Percentiles rank a stretch among this genome's conserved stretches.
Evolutionary conservation across 257 asterid genomes (phyloP).

Genomic region (Fraxinus quadrangulata): DNA sequence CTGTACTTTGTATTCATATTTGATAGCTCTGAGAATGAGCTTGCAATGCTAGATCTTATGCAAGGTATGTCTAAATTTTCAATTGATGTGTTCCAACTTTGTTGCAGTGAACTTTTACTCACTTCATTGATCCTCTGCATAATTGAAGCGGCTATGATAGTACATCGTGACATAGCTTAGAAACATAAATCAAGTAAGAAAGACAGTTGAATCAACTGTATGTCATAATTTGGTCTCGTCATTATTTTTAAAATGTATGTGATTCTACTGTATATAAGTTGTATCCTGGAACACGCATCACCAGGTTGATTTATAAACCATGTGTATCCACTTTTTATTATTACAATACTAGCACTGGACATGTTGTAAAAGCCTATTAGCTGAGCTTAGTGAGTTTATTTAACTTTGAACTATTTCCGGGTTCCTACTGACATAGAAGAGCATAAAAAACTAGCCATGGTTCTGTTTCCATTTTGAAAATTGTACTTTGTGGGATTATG

Average conservation of each 20-base stretch:
- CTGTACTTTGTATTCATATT: constrained; percentile 78
- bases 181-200: background rate
- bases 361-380: background rate
- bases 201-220: background rate
- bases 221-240: too few relatives aligned
- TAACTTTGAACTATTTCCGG: background rate
- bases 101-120: too few relatives aligned
- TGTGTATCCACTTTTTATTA: background rate
- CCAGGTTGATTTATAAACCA: background rate
- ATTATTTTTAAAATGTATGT: background rate
- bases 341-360: background rate
- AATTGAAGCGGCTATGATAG: too few relatives aligned
- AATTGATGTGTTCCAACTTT: background rate
- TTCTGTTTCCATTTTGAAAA: background rate
- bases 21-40: constrained; percentile 85
- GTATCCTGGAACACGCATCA: background rate
- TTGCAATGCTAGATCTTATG: constrained; percentile 95
- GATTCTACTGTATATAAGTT: background rate
- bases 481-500: constrained; percentile 4
- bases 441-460: background rate
- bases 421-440: background rate
- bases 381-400: background rate
- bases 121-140: too few relatives aligned
- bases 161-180: constrained; percentile 10
- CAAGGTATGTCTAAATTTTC: constrained; percentile 63